Percentiles rank a stretch among this genome's conserved stretches.
phyloP scores from a whole-genome alignment of 2,329 filamentous ascomycete species.

The Colletotrichum liriopes region DNA sequence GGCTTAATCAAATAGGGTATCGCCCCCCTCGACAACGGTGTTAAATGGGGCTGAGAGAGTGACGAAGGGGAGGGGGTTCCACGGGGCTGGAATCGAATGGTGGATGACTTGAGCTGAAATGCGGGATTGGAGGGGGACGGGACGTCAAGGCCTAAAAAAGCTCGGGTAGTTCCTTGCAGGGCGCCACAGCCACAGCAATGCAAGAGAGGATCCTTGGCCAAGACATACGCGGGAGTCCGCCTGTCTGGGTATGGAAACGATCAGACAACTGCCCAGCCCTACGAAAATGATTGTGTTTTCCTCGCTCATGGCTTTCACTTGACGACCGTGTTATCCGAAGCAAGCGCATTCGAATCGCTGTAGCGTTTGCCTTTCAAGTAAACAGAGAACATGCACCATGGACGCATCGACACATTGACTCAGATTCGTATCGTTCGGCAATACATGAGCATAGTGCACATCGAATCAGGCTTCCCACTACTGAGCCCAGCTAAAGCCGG shows the following conservation, averaged over 20 bases:
- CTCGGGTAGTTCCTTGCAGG: constrained; percentile 24
- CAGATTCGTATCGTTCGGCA: neutral
- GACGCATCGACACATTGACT: neutral
- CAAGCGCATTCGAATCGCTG: neutral
- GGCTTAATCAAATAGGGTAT: constrained; percentile 35
- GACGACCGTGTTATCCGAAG: neutral
- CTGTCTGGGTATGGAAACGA: constrained; percentile 1
- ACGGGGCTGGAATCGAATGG: constrained; percentile 31
- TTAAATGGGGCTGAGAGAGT: constrained; percentile 34
- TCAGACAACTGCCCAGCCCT: constrained; percentile 10
- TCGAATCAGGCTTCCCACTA: neutral
- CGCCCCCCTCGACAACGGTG: constrained; percentile 33
- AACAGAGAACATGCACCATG: neutral
- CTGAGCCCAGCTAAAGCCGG: neutral
- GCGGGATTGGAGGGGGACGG: constrained; percentile 11
- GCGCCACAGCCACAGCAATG: constrained; percentile 39
- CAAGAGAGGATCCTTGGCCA: constrained; percentile 24
- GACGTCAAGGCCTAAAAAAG: constrained; percentile 19
- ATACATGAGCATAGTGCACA: too few species aligned
- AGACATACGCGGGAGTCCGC: constrained; percentile 23
- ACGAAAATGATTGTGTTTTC: neutral
- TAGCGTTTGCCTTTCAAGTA: neutral
- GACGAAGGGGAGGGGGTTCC: constrained; percentile 34
- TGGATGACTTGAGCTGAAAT: constrained; percentile 19
- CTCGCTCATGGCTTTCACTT: neutral